Evolutionary conservation across 1,284 basidiomycete genomes (phyloP).

Genomic region (Pascua guehoae): DNA sequence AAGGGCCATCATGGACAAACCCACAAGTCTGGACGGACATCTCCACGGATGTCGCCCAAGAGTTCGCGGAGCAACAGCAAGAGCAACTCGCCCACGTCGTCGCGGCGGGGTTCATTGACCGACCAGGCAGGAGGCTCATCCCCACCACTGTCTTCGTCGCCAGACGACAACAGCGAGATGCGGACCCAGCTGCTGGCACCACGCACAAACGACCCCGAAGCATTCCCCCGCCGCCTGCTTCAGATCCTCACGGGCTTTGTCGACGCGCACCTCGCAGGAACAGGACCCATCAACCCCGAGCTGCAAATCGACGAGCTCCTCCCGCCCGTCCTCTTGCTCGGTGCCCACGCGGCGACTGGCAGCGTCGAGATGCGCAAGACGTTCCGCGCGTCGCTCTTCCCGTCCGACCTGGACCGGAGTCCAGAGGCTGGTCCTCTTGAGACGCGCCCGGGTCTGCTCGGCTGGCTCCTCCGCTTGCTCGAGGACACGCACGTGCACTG

Average conservation of each 20-base stretch:
- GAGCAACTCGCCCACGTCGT: no score
- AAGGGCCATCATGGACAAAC: no score
- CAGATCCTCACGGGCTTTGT: constrained; percentile 30
- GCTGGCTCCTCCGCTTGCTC: constrained; percentile 73
- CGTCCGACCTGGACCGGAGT: constrained; percentile 71
- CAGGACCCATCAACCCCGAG: constrained; percentile 24
- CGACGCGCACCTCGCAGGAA: constrained; percentile 25
- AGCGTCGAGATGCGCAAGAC: constrained; percentile 59
- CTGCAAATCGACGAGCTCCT: constrained; percentile 68
- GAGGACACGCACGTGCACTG: constrained; percentile 64
- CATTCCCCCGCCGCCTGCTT: constrained; percentile 26
- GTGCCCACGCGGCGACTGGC: constrained; percentile 64
- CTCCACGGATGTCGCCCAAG: no score
- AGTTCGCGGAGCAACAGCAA: no score
- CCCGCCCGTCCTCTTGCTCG: constrained; percentile 67
- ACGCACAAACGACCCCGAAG: constrained; percentile 16
- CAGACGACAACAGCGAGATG: neutral
- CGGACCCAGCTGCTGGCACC: neutral
- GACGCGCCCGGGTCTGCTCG: constrained; percentile 65
- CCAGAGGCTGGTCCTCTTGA: constrained; percentile 59
- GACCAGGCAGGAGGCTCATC: neutral
- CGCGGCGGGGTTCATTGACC: neutral
- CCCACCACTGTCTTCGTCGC: neutral
- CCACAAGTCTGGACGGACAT: no score
- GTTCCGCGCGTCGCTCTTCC: constrained; percentile 65